Evolutionary conservation across 805 yeast genomes (phyloP).

Genomic region (Metschnikowia arizonensis): DNA sequence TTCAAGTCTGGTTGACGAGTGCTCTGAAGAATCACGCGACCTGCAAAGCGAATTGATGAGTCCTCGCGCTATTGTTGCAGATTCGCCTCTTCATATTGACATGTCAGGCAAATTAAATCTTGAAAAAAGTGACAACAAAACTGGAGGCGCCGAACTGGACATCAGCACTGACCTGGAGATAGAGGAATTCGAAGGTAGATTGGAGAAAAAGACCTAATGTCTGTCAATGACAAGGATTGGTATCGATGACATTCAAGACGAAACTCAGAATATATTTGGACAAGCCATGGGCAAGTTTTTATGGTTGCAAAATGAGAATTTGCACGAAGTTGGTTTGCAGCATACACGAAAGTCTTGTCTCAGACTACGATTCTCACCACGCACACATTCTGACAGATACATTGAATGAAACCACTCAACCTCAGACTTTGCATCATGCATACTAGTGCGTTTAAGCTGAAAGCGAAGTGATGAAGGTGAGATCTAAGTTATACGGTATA

Average conservation of each 20-base stretch:
- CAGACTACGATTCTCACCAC: conserved; percentile 4
- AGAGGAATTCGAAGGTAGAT: background rate
- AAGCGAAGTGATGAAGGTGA: too few relatives aligned
- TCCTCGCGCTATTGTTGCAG: too few relatives aligned
- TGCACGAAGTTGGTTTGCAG: conserved; percentile 14
- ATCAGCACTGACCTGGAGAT: conserved; percentile 2
- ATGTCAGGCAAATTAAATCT: background rate
- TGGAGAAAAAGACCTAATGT: background rate
- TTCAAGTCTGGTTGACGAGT: background rate
- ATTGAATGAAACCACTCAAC: conserved; percentile 17
- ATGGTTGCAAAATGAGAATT: conserved; percentile 24
- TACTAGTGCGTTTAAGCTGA: conserved; percentile 10
- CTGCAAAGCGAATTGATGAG: background rate
- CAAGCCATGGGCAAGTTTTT: conserved; percentile 23
- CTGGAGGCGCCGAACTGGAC: conserved; percentile 6
- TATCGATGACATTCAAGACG: conserved; percentile 8
- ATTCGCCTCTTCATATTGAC: background rate
- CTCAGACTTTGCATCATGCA: conserved; percentile 24
- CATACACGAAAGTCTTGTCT: conserved; percentile 1
- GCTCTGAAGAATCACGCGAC: background rate
- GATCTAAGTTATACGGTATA: too few relatives aligned
- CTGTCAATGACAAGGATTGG: background rate
- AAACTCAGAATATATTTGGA: conserved; percentile 15
- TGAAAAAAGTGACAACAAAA: background rate
- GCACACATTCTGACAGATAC: conserved; percentile 24